Base-by-base conservation (phyloP, 73 alveolate genomes). In the Paramecium caudatum region DNA sequence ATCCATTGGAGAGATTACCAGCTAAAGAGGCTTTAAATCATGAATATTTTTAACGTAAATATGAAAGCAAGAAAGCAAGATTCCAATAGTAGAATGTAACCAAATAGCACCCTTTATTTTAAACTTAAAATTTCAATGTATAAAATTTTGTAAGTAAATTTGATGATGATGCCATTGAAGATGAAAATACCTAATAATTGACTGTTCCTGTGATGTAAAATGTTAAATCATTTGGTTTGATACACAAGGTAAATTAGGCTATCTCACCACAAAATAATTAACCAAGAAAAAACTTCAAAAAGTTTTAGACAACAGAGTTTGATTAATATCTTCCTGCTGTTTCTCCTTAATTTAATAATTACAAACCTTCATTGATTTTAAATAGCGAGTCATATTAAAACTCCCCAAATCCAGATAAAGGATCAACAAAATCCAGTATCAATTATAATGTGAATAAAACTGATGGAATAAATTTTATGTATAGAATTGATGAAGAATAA, bases 1-100 rank as follows among this genome's bases (percentile, higher is more conserved):
- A 91, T 37, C 95, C 95, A 13, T 33, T 69, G 34, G 63, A 91
- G 23, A 69, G 95, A 33, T 65, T 91, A 17, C 90, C 94, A 27
- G 95, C 92, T 0, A 50, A 74, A n/a, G 43, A 91, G 32, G 94
- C 94, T 1, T 68, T 91, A 13, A 32, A 25, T 21, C 95, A 91
- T 68, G 93, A 92, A 16, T 91, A 91, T 33, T 81, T 91, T 45
- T 74, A 16, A 21, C 12, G 32, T 19, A 37, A 37, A 37, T 74
- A 27, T 17, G 88, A 74, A 21, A 74, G 13, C 5, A 74, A 39
- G 55, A 74, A 74, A 45, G 7, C 69, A 5, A 74, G 19, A 74
- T 74, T 74, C 88, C 55, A 74, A 74, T 19, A 74, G 32, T 45
- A 45, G 25, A 37, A 74, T 41, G 17, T 27, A 3, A 74, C 62